Evolutionary conservation across 306 rosid genomes (phyloP).

Genomic region (Dalbergia cultrata): DNA sequence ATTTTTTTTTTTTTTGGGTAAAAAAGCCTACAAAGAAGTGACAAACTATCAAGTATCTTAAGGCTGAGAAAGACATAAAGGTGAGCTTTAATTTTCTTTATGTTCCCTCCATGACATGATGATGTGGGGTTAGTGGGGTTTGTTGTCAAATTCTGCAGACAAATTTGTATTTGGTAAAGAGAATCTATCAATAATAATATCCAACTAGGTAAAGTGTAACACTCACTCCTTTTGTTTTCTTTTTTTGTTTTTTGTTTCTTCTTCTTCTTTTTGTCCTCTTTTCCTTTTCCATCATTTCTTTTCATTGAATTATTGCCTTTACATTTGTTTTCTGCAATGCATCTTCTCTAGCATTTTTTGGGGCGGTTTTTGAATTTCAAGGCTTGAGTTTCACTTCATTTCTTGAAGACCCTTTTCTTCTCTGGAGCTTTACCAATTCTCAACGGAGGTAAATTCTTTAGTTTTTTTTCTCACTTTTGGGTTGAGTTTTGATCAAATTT

Average conservation of each 20-base stretch:
- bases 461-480: neutral
- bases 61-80: constrained; percentile 29
- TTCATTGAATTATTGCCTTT: constrained; percentile 42
- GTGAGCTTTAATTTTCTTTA: constrained; percentile 35
- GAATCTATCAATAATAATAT: no score
- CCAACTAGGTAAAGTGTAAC: constrained; percentile 55
- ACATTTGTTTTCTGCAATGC: constrained; percentile 45
- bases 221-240: constrained; percentile 16
- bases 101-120: neutral
- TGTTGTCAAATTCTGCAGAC: constrained; percentile 32
- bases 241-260: no score
- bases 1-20: no score
- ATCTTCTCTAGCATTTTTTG: constrained; percentile 37
- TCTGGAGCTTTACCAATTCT: constrained; percentile 51
- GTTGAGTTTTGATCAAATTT: constrained; percentile 17
- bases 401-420: constrained; percentile 47
- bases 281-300: neutral
- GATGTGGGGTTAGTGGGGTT: constrained; percentile 39
- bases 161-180: constrained; percentile 5
- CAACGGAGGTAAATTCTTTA: constrained; percentile 66
- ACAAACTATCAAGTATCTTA: constrained; percentile 14
- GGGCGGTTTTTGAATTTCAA: constrained; percentile 8
- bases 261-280: neutral
- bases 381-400: no score
- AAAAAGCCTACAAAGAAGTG: constrained; percentile 5